Conservation (phyloP, 164 flowering plant species). For the Pachysandra terminalis region DNA sequence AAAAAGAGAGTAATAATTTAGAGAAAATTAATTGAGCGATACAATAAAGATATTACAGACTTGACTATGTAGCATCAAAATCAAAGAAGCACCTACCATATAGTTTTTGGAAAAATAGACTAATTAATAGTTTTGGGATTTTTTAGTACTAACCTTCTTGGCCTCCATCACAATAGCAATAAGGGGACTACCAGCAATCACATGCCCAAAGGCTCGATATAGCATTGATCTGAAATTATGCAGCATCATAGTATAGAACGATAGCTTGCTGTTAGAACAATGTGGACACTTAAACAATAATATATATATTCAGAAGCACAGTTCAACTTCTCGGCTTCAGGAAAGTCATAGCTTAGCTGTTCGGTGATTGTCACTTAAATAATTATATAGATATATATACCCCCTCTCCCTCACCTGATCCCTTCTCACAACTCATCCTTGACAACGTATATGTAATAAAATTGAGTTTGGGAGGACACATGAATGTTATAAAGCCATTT, state of each 20-base stretch:
- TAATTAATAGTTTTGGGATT: background rate
- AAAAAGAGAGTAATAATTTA: slow-evolving; percentile 3
- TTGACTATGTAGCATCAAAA: background rate
- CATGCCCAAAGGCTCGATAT: slow-evolving; percentile 66
- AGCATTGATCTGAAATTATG: slow-evolving; percentile 54
- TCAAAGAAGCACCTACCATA: background rate
- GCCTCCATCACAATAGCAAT: slow-evolving; percentile 61
- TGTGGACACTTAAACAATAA: background rate
- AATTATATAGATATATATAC: no score
- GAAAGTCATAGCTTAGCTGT: no score
- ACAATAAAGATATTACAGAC: background rate
- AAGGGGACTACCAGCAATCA: slow-evolving; percentile 67
- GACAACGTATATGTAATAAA: no score
- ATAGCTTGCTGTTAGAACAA: background rate
- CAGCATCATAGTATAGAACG: background rate
- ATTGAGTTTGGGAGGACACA: background rate
- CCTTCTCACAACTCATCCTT: no score
- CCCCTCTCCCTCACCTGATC: no score
- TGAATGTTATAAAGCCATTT: background rate
- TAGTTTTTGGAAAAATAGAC: background rate
- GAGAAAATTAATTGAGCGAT: background rate
- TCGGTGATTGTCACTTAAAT: no score
- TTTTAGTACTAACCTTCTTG: slow-evolving; percentile 46
- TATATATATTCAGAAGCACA: background rate
- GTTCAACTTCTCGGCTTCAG: background rate